A percentile compares a stretch with the other conserved stretches of the same genome.
These are phyloP conservation scores for Orobanche coerulescens DNA, from an alignment of 257 asterid genomes.

Conservation along the genomic window DNA sequence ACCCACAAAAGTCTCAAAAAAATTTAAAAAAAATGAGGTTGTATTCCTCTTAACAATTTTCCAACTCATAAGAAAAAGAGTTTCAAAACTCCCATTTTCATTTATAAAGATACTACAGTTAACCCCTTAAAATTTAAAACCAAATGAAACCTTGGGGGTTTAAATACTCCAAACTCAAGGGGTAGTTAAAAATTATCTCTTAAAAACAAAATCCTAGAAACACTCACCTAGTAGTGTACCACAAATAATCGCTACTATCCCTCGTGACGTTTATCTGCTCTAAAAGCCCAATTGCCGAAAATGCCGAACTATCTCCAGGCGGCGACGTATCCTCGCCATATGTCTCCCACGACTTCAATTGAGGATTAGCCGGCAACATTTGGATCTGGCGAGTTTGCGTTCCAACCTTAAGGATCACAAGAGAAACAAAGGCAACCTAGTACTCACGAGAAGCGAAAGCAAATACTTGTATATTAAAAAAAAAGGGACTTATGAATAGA, in stretches of 20 bases:
- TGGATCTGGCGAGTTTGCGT: conserved; percentile 34
- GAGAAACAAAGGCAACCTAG: too few species aligned
- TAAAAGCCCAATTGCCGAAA: conserved; percentile 40
- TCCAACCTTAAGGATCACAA: conserved; percentile 30
- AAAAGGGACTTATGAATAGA: background rate
- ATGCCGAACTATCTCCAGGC: conserved; percentile 32
- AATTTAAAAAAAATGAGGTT: too few species aligned
- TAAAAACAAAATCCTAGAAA: too few species aligned
- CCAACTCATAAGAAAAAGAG: too few species aligned
- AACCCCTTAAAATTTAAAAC: too few species aligned
- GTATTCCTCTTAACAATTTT: too few species aligned
- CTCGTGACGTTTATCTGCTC: conserved; percentile 63
- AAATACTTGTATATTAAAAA: background rate
- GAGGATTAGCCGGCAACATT: conserved; percentile 36
- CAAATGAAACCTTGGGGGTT: too few species aligned
- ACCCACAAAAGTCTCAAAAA: too few species aligned
- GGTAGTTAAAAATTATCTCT: too few species aligned
- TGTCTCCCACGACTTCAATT: conserved; percentile 44
- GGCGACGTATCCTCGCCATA: conserved; percentile 42
- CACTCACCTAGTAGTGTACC: conserved; percentile 58
- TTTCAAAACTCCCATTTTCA: too few species aligned
- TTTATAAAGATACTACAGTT: too few species aligned
- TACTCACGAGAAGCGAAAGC: background rate
- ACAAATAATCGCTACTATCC: conserved; percentile 59
- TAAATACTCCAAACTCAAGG: too few species aligned